Base-by-base conservation (phyloP, 352 stramenopile species). In the Globisporangium lucens region DNA sequence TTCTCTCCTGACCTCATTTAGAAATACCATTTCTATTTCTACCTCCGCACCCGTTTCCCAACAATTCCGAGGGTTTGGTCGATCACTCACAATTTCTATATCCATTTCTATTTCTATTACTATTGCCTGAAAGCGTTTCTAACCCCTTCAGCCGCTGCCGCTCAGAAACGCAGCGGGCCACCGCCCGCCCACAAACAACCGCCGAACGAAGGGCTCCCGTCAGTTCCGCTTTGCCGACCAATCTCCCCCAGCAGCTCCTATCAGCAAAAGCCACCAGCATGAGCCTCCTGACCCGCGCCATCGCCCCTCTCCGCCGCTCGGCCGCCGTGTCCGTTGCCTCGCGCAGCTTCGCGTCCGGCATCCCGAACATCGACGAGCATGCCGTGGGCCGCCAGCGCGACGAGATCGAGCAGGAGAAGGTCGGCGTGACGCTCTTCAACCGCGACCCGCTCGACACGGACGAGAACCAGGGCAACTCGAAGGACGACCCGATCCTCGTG, bases 401-500 rank as follows among this genome's bases (percentile, higher is more conserved):
- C 38, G 88, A 95, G 72, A 71, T 94, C 38, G 83, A 94, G 33
- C 78, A 82, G 62, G 86, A 89, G 53, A 74, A 86, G 75, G 68
- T 88, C 30, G 87, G 87, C 75, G 69, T 89, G 55, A 62, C 77
- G 35, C 73, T 79, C 49, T 95, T 94, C 73, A 94, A 92, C 80
- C 86, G 85, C 71, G 86, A 95, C 74, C 84, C 88, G 69, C 78
- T 95, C 67, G 85, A 93, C 76, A 88, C 86, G 71, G 85, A 92
- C 63, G 88, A 95, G 77, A 74, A 79, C 70, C 87, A 94, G 80
- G 88, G 88, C 77, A 95, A 95, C 82, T 90, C 85, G 24, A 94
- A 94, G 79, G 84, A 95, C 56, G 83, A 95, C 77, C 88, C 88
- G 66, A 95, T 95, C 74, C 75, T 94, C 60, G 82, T 95, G 68